Evolutionary conservation across 2,329 filamentous ascomycete species (phyloP), one percentile per base, ranked within the genome.

Genomic region (Neonectria magnoliae): DNA sequence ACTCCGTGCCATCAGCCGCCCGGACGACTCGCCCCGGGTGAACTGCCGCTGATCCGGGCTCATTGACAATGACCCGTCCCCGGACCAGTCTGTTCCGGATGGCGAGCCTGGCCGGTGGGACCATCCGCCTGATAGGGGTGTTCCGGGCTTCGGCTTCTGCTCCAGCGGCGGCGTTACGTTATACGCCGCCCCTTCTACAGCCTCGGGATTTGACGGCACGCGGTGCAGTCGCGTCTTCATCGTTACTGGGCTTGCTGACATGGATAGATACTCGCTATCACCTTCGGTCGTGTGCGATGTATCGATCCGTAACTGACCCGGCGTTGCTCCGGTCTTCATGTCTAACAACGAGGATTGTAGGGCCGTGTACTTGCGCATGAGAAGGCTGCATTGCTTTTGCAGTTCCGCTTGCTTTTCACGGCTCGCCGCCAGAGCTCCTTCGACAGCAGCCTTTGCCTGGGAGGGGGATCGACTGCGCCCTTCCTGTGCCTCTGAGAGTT

Each of bases 401-500:
- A 88, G 75, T 68, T 87, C 85, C 0, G 81, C 78, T 65, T 88
- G 84, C 74, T 85, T 86, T 1, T 82, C 81, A 52, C 84, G 79
- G 70, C 83, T 86, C n/a, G 84, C 83, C 31, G 84, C 81, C 14
- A 88, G 75, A 1, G 82, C 78, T 5, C 68, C 77, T 62, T 86
- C 82, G 1, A 87, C 71, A 16, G 79, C 78, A 13, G 77, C 74
- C 51, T 80, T 79, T 13, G 78, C 67, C 5, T 76, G 76, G 20
- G 60, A 64, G 10, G 70, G 66, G 18, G 76, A 69, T 11, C 68
- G 64, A 36, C 70, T 61, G 27, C 73, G 62, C 61, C 73, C 62
- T 68, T 77, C 69, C 60, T 76, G 73, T 67, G 77, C 78, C 54
- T 83, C 78, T 7, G 80, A 77, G 6, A 88, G 76, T 67, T 81